Percentiles rank a stretch among this genome's conserved stretches.
These are phyloP conservation scores for Trametes coccinea DNA, from an alignment of 768 basidiomycete genomes.

Conservation along the genomic window DNA sequence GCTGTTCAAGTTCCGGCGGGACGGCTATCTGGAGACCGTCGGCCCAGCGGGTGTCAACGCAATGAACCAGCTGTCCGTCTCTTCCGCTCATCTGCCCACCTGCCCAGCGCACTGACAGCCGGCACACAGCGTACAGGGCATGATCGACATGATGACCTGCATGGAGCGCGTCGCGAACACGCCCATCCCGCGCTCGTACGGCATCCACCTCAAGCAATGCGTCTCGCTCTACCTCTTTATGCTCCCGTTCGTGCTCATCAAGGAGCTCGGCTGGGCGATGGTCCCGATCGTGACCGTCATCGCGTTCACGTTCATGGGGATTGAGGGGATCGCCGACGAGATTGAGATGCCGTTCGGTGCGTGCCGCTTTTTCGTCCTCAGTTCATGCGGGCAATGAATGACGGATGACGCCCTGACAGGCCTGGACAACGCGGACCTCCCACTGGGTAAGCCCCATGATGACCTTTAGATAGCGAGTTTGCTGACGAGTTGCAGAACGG, in stretches of 20 bases:
- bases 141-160: slow-evolving; percentile 81
- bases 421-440: slow-evolving; percentile 64
- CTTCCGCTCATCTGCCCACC: background rate
- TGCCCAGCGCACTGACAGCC: background rate
- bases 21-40: slow-evolving; percentile 84
- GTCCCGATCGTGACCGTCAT: slow-evolving; percentile 85
- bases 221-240: slow-evolving; percentile 92
- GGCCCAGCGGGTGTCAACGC: slow-evolving; percentile 88
- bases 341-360: slow-evolving; percentile 94
- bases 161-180: slow-evolving; percentile 95
- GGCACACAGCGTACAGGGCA: slow-evolving; percentile 59
- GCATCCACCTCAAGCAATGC: slow-evolving; percentile 93
- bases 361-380: slow-evolving; percentile 19
- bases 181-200: slow-evolving; percentile 77
- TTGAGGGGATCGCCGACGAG: slow-evolving; percentile 94
- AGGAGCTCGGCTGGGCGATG: slow-evolving; percentile 80
- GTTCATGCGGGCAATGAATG: background rate
- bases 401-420: background rate
- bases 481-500: slow-evolving; percentile 49
- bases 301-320: slow-evolving; percentile 90
- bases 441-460: slow-evolving; percentile 53
- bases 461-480: background rate
- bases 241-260: slow-evolving; percentile 83
- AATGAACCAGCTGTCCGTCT: slow-evolving; percentile 62
- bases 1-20: slow-evolving; percentile 73